Conservation (phyloP, 805 yeast species). For the Torulaspora indica region DNA sequence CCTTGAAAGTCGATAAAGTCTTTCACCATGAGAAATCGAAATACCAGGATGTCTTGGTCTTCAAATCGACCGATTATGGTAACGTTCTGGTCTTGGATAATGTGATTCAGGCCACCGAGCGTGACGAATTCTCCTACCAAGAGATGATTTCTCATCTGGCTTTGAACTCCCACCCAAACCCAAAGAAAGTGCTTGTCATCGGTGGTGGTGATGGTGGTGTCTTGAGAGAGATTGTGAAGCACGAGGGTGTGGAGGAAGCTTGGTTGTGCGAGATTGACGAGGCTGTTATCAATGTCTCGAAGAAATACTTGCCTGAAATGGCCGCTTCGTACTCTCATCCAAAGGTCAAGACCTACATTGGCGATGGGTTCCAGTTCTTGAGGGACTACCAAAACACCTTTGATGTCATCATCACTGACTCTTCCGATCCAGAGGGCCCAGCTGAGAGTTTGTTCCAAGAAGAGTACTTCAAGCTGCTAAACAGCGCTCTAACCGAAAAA, state of each 20-base stretch:
- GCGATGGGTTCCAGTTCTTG: slow-evolving; percentile 96
- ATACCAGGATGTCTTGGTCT: slow-evolving; percentile 91
- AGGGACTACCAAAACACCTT: slow-evolving; percentile 77
- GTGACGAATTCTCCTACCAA: slow-evolving; percentile 96
- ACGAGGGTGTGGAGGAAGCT: slow-evolving; percentile 79
- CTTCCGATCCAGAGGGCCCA: slow-evolving; percentile 98
- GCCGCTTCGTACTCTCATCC: slow-evolving; percentile 80
- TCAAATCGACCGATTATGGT: slow-evolving; percentile 90
- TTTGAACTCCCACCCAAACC: slow-evolving; percentile 87
- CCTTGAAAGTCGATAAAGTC: slow-evolving; percentile 79
- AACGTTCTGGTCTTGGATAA: slow-evolving; percentile 93
- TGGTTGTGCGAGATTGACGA: slow-evolving; percentile 94
- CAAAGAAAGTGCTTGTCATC: slow-evolving; percentile 86
- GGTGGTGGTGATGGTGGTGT: slow-evolving; percentile 99
- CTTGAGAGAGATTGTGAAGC: slow-evolving; percentile 88
- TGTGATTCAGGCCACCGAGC: slow-evolving; percentile 92
- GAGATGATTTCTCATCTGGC: slow-evolving; percentile 97
- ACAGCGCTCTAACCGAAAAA: slow-evolving; percentile 83
- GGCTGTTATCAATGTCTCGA: slow-evolving; percentile 81
- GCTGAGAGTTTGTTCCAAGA: slow-evolving; percentile 91
- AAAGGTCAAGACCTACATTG: slow-evolving; percentile 83
- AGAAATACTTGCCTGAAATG: slow-evolving; percentile 84
- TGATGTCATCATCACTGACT: slow-evolving; percentile 94
- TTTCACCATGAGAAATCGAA: slow-evolving; percentile 79
- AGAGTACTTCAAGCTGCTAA: slow-evolving; percentile 79